A percentile compares a stretch with the other conserved stretches of the same genome.
Conservation (phyloP, 768 basidiomycete genomes). For the Agrocybe chaxingu region DNA sequence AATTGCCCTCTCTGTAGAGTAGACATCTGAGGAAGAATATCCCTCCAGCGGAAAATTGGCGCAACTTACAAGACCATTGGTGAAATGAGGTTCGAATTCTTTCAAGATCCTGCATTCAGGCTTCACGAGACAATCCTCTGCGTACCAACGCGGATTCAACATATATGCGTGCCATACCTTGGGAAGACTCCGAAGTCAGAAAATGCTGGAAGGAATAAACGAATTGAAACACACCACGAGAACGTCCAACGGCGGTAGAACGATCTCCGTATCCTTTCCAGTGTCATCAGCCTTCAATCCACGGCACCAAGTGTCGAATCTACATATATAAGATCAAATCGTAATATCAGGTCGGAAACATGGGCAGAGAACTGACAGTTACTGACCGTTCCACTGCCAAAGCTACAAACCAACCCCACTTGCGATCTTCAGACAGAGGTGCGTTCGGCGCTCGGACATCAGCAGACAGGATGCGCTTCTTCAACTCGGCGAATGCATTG, state of each 20-base stretch:
- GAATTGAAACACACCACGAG: constrained; percentile 25
- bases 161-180: constrained; percentile 37
- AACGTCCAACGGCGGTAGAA: constrained; percentile 33
- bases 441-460: constrained; percentile 11
- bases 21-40: not conserved
- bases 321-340: constrained; percentile 2
- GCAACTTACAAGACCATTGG: constrained; percentile 15
- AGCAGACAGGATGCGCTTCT: constrained; percentile 18
- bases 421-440: constrained; percentile 20
- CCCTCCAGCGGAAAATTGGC: not conserved
- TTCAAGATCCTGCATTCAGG: constrained; percentile 17
- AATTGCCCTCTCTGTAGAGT: constrained; percentile 8
- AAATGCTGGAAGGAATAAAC: not conserved
- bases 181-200: not conserved
- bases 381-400: constrained; percentile 34
- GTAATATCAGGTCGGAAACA: not conserved
- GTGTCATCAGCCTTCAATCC: constrained; percentile 10
- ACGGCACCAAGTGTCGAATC: constrained; percentile 30
- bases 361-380: not conserved
- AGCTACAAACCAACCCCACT: constrained; percentile 35
- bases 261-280: constrained; percentile 5
- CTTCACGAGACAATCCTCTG: constrained; percentile 27
- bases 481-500: constrained; percentile 28
- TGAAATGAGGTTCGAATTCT: constrained; percentile 15
- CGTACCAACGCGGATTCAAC: constrained; percentile 30